Conservation (phyloP, 1,139 yeast species). For the Petasospora fabianii region DNA sequence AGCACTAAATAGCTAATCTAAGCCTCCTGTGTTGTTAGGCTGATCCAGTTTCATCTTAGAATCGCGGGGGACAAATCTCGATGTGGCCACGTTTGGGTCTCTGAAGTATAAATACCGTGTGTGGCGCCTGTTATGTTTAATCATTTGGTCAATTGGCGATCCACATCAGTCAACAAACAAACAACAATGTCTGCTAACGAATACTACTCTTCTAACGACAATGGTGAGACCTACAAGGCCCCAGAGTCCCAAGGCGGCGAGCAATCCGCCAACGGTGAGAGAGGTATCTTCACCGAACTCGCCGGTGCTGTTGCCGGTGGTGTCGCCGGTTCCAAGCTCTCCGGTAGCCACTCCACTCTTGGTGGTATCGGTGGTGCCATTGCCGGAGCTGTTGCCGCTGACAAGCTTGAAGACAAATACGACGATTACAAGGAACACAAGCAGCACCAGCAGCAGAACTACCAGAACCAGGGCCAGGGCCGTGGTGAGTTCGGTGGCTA, state of each 20-base stretch:
- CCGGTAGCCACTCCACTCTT: constrained; percentile 49
- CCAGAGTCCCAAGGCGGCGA: constrained; percentile 13
- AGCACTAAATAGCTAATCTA: not conserved
- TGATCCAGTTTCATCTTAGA: constrained; percentile 7
- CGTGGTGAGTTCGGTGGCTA: constrained; percentile 31
- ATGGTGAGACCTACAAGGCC: constrained; percentile 13
- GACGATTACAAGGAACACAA: constrained; percentile 28
- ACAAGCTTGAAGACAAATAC: constrained; percentile 45
- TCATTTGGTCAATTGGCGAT: not conserved
- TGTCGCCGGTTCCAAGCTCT: constrained; percentile 36
- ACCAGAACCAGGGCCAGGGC: constrained; percentile 15
- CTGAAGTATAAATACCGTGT: constrained; percentile 4
- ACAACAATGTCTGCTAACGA: constrained; percentile 58
- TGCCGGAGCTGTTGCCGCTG: constrained; percentile 58
- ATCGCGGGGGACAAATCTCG: constrained; percentile 7
- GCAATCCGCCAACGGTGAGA: constrained; percentile 41
- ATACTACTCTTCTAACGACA: constrained; percentile 46
- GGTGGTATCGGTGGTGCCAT: constrained; percentile 58
- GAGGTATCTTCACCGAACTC: constrained; percentile 53
- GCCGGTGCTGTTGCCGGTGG: constrained; percentile 64
- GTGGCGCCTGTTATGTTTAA: not conserved
- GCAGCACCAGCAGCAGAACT: constrained; percentile 26
- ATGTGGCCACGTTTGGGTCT: not conserved
- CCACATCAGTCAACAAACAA: not conserved
- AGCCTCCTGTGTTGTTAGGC: constrained; percentile 1